phyloP scores from a whole-genome alignment of 495 filamentous ascomycete species.

The Penicillium verhagenii region DNA sequence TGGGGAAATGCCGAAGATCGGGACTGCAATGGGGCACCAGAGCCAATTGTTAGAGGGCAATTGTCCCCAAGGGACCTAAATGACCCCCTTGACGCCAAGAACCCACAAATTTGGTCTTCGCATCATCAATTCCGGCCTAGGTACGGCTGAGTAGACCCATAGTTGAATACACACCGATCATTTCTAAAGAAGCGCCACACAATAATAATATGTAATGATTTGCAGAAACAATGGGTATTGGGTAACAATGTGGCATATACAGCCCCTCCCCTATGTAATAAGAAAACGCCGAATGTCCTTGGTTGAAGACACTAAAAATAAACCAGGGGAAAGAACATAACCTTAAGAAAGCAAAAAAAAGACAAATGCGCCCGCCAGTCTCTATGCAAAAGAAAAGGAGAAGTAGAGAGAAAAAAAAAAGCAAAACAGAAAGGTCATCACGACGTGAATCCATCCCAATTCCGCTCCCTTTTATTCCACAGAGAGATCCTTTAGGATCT shows the following conservation, averaged over 20 bases:
- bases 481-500: slow-evolving; percentile 48
- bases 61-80: not conserved
- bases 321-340: no score
- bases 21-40: not conserved
- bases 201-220: not conserved
- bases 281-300: not conserved
- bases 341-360: not conserved
- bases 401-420: no score
- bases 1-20: not conserved
- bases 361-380: not conserved
- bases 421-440: slow-evolving; percentile 13
- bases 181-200: not conserved
- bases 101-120: not conserved
- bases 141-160: slow-evolving; percentile 1
- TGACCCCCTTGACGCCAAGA: not conserved
- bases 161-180: not conserved
- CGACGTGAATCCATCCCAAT: slow-evolving; percentile 7
- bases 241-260: not conserved
- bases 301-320: not conserved
- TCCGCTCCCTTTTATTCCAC: slow-evolving; percentile 28
- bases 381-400: not conserved
- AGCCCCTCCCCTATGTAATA: not conserved
- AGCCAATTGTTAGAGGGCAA: not conserved
- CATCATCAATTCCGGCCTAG: no score
- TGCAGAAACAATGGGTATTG: not conserved